phyloP scores from a whole-genome alignment of 306 rosid genomes.

The Cucurbita maxima region DNA sequence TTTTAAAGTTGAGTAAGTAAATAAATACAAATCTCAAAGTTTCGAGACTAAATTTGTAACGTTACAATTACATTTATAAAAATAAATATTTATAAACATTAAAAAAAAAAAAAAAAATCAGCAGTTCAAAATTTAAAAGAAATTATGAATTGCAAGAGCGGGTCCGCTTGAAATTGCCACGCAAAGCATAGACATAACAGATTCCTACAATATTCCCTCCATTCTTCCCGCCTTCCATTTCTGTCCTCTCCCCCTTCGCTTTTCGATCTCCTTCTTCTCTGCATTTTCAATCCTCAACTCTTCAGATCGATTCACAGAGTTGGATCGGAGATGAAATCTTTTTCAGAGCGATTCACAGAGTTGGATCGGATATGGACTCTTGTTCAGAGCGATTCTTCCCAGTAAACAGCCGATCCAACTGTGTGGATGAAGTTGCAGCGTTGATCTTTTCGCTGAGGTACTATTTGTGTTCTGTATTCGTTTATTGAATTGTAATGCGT shows the following conservation, averaged over 20 bases:
- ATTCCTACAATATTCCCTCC: constrained; percentile 5
- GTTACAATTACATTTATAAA: too few species aligned
- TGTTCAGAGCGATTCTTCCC: too few species aligned
- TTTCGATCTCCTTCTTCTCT: not conserved
- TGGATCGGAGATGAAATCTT: too few species aligned
- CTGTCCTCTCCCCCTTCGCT: not conserved
- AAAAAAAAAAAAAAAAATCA: too few species aligned
- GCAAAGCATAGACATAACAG: not conserved
- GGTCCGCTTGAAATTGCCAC: not conserved
- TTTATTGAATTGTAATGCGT: not conserved
- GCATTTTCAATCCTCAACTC: not conserved
- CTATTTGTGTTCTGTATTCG: not conserved
- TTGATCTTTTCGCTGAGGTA: not conserved
- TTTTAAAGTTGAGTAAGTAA: too few species aligned
- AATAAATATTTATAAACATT: too few species aligned
- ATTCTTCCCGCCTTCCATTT: not conserved
- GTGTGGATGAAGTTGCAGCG: not conserved
- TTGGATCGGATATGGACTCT: too few species aligned
- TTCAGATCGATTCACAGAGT: not conserved
- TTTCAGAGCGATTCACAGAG: too few species aligned
- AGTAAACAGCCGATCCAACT: too few species aligned
- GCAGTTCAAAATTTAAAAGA: too few species aligned
- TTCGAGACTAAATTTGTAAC: too few species aligned
- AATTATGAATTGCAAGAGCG: not conserved
- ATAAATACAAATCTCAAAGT: too few species aligned